Conservation (phyloP, 352 stramenopile genomes). For the Phytopythium chamaehyphon region DNA sequence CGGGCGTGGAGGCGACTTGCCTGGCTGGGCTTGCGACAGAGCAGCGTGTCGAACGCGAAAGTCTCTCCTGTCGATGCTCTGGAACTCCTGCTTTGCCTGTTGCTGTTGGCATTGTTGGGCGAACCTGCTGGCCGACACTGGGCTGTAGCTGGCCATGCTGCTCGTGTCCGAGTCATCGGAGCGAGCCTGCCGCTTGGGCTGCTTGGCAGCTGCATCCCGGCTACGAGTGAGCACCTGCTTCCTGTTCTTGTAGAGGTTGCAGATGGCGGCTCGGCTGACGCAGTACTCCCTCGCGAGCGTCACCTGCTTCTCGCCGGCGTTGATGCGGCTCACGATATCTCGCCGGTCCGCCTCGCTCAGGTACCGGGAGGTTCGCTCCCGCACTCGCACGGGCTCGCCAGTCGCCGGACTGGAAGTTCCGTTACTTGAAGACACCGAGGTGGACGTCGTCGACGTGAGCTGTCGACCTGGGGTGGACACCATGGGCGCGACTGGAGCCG, state of each 20-base stretch:
- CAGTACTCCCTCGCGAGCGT: constrained; percentile 40
- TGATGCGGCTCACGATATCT: constrained; percentile 43
- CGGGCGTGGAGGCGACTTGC: background rate
- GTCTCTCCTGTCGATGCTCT: background rate
- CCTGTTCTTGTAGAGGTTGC: constrained; percentile 57
- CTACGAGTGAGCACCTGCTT: constrained; percentile 37
- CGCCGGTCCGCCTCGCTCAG: constrained; percentile 38
- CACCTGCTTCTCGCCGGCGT: constrained; percentile 43
- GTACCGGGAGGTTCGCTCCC: constrained; percentile 43
- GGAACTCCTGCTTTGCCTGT: background rate
- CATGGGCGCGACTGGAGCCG: no score
- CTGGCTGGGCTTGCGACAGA: background rate
- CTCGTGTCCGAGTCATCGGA: constrained; percentile 6
- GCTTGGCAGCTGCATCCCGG: constrained; percentile 18
- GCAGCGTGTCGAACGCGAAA: constrained; percentile 1
- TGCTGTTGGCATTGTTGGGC: background rate
- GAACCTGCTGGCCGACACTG: background rate
- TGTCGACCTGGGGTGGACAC: no score
- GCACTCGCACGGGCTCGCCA: constrained; percentile 5
- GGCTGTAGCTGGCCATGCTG: constrained; percentile 3
- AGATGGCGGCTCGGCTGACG: constrained; percentile 46
- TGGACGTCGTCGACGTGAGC: background rate
- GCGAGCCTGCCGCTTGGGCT: constrained; percentile 12
- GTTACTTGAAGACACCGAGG: background rate
- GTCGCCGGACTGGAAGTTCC: background rate